phyloP scores from a whole-genome alignment of 2,329 filamentous ascomycete species.

The Aspergillus brasiliensis region DNA sequence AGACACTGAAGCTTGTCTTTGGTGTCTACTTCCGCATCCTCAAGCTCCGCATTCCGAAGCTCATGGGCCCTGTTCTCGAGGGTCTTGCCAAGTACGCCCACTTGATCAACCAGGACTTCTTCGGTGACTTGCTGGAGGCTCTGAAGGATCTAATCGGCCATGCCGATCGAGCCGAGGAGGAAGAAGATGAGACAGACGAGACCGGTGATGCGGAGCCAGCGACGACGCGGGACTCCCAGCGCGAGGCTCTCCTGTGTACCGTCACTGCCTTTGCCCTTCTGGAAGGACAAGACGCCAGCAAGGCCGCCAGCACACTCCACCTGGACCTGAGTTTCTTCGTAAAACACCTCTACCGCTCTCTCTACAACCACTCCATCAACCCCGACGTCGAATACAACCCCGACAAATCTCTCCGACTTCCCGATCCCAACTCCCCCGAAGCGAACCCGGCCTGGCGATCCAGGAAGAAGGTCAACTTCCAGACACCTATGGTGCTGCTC shows the following conservation, averaged over 20 bases:
- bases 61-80: conserved; percentile 97
- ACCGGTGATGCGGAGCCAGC: conserved; percentile 39
- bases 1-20: conserved; percentile 95
- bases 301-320: conserved; percentile 76
- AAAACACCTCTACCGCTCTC: conserved; percentile 84
- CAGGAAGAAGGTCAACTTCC: conserved; percentile 81
- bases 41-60: conserved; percentile 74
- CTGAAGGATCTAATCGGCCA: conserved; percentile 88
- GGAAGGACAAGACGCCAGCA: conserved; percentile 88
- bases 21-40: conserved; percentile 92
- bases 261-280: conserved; percentile 96
- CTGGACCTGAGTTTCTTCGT: conserved; percentile 96
- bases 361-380: conserved; percentile 76
- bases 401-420: conserved; percentile 69
- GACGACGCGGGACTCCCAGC: conserved; percentile 69
- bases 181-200: conserved; percentile 51
- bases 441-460: conserved; percentile 42
- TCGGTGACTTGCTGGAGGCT: conserved; percentile 91
- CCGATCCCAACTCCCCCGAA: conserved; percentile 60
- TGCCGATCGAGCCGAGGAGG: conserved; percentile 55
- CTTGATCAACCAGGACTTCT: conserved; percentile 98
- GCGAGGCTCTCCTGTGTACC: conserved; percentile 89
- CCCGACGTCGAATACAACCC: conserved; percentile 81
- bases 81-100: conserved; percentile 92
- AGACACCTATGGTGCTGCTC: conserved; percentile 90